A percentile compares a stretch with the other conserved stretches of the same genome.
These are phyloP conservation scores for Ganoderma multipileum DNA, from an alignment of 1,284 basidiomycete species.

Conservation along the genomic window DNA sequence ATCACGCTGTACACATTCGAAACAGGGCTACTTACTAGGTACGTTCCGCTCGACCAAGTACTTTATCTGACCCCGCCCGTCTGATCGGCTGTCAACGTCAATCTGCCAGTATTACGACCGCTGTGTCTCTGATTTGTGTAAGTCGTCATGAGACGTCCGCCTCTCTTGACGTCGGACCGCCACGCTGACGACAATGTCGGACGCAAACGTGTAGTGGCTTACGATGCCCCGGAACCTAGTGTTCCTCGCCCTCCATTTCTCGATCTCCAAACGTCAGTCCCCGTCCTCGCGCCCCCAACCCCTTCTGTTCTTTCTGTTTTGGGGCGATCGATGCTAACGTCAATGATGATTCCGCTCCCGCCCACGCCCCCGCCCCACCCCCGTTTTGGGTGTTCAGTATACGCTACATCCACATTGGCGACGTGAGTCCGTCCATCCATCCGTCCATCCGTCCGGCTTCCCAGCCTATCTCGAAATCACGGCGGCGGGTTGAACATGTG, in stretches of 20 bases:
- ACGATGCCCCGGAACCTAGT: slow-evolving; percentile 54
- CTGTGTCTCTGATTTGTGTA: slow-evolving; percentile 57
- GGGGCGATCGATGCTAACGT: slow-evolving; percentile 2
- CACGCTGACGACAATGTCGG: neutral
- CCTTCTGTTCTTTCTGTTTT: neutral
- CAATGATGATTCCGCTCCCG: too few species aligned
- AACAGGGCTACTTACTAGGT: slow-evolving; percentile 59
- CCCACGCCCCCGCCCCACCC: too few species aligned
- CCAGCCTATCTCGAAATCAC: neutral
- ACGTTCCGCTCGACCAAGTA: slow-evolving; percentile 3
- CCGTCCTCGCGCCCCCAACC: neutral
- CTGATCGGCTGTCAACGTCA: slow-evolving; percentile 14
- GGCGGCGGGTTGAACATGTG: neutral
- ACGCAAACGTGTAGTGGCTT: slow-evolving; percentile 49
- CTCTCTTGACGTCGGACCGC: slow-evolving; percentile 13
- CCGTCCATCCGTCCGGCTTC: slow-evolving; percentile 42
- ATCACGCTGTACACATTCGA: slow-evolving; percentile 61
- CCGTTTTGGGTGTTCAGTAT: slow-evolving; percentile 17
- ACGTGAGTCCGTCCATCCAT: slow-evolving; percentile 47
- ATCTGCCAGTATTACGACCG: slow-evolving; percentile 48
- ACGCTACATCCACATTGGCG: slow-evolving; percentile 43
- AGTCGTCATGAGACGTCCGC: slow-evolving; percentile 29
- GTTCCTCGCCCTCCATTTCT: slow-evolving; percentile 58
- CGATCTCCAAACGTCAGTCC: slow-evolving; percentile 53
- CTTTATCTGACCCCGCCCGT: neutral